These are phyloP conservation scores for Diplogelasinospora grovesii DNA, from an alignment of 495 filamentous ascomycete species.

Conservation along the genomic window DNA sequence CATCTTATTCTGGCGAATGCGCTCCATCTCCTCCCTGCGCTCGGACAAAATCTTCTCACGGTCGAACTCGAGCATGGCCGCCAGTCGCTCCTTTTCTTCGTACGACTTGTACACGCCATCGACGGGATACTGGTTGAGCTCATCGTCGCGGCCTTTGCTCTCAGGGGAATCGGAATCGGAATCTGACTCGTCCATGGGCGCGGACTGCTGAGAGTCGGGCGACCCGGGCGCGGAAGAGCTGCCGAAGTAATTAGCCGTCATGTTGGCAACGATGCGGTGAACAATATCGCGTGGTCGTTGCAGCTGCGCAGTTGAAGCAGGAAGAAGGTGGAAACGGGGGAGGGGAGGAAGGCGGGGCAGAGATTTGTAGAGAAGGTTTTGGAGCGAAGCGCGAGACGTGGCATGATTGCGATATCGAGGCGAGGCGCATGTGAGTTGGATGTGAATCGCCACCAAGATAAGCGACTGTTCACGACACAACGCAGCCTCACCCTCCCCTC, in stretches of 20 bases:
- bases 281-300: too few relatives aligned
- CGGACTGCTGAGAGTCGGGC: constrained; percentile 70
- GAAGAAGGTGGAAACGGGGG: not conserved
- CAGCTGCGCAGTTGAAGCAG: not conserved
- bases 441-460: too few relatives aligned
- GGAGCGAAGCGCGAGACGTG: not conserved
- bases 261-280: constrained; percentile 3
- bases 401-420: not conserved
- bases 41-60: constrained; percentile 86
- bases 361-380: too few relatives aligned
- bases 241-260: constrained; percentile 1
- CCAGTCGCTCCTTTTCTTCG: constrained; percentile 74
- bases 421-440: not conserved
- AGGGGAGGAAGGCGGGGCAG: not conserved
- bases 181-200: constrained; percentile 85
- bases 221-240: constrained; percentile 61
- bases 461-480: too few relatives aligned
- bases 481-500: too few relatives aligned
- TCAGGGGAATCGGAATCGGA: constrained; percentile 59
- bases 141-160: constrained; percentile 46
- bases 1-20: constrained; percentile 71
- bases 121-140: constrained; percentile 70
- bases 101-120: constrained; percentile 79
- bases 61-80: constrained; percentile 81
- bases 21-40: constrained; percentile 73